Conservation (phyloP, 1,139 yeast genomes). For the Debaryomyces subglobosus region DNA sequence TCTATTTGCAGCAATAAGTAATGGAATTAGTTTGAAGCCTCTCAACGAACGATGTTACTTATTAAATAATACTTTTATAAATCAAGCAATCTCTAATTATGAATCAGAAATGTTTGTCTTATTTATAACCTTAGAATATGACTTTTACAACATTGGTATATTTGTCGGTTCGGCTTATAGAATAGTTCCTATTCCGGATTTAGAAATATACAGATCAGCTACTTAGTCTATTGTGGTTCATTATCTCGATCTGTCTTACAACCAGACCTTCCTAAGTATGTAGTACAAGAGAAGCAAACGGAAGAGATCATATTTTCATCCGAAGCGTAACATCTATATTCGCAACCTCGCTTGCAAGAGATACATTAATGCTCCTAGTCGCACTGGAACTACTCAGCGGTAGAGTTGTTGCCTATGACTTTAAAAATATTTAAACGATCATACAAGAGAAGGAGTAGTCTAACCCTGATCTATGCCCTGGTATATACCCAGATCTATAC, state of each 20-base stretch:
- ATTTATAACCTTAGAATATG: neutral
- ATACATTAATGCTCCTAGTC: too few species aligned
- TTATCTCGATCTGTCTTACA: neutral
- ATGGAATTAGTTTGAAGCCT: neutral
- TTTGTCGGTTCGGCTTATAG: neutral
- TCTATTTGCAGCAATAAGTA: neutral
- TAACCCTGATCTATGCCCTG: too few species aligned
- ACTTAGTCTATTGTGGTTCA: neutral
- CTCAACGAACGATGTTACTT: neutral
- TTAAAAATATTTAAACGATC: too few species aligned
- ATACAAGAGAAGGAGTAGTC: too few species aligned
- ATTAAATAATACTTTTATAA: neutral
- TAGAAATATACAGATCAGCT: neutral
- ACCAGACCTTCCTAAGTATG: neutral
- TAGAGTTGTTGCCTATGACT: too few species aligned
- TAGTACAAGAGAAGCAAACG: neutral
- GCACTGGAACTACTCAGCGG: too few species aligned
- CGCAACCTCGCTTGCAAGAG: too few species aligned
- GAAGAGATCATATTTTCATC: neutral
- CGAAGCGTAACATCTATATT: neutral
- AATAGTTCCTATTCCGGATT: neutral
- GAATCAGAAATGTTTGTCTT: neutral
- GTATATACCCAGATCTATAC: too few species aligned
- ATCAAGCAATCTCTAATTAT: neutral
- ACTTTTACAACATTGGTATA: neutral